Evolutionary conservation across 345 rosid species (phyloP).

Genomic region (Zanthoxylum bungeanum): DNA sequence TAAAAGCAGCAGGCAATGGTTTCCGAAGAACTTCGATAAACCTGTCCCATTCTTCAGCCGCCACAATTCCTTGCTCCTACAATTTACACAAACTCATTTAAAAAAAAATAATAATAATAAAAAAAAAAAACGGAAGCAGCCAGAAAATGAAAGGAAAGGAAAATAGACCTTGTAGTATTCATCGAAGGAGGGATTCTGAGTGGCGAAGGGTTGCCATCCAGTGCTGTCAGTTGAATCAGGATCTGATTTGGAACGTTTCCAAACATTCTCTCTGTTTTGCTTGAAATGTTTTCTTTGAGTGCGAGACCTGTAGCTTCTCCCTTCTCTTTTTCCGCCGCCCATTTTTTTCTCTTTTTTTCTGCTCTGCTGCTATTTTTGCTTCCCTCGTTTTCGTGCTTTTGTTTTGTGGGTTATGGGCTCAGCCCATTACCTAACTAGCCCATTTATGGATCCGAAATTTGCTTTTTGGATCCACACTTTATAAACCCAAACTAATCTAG

Average conservation of each 20-base stretch:
- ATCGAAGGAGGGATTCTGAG: conserved; percentile 68
- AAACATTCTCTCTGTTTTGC: conserved; percentile 67
- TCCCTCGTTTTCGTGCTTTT: too few relatives aligned
- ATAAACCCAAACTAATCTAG: too few relatives aligned
- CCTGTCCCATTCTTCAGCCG: conserved; percentile 74
- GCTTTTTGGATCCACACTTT: too few relatives aligned
- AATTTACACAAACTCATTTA: background rate
- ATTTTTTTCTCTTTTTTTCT: conserved; percentile 13
- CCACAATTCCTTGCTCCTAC: conserved; percentile 83
- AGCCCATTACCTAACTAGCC: too few relatives aligned
- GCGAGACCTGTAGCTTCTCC: conserved; percentile 55
- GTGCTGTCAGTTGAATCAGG: conserved; percentile 27
- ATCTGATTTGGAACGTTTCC: conserved; percentile 58
- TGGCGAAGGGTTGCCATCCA: conserved; percentile 60
- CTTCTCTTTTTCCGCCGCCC: conserved; percentile 49
- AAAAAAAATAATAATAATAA: background rate
- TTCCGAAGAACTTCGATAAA: conserved; percentile 69
- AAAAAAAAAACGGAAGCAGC: background rate
- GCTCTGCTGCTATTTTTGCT: background rate
- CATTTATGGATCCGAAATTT: too few relatives aligned
- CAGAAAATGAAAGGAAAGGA: background rate
- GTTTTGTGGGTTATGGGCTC: too few relatives aligned
- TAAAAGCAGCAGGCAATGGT: conserved; percentile 94
- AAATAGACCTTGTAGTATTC: conserved; percentile 74
- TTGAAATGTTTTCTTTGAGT: conserved; percentile 63